Base-by-base conservation (phyloP, 208 protist species). In the Leishmania mexicana region DNA sequence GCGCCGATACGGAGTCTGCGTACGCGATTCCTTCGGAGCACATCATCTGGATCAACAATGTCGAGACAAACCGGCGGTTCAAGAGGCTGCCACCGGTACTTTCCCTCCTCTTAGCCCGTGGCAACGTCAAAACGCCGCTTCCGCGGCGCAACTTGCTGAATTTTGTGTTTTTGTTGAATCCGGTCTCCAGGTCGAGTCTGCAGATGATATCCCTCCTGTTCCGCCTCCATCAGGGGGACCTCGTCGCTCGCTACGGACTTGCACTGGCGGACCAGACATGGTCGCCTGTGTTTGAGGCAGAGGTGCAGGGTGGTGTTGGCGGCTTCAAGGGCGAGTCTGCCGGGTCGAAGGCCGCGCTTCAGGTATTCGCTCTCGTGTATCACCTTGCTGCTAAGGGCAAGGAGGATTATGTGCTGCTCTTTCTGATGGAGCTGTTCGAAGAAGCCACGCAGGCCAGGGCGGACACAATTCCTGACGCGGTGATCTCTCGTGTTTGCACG, bases 41-140 rank as follows among this genome's bases (percentile, higher is more conserved):
- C 75, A 54, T 87, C 47, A 79, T 64, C 11, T 91, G 85, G 85
- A 51, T 91, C 31, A 89, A 88, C 73, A 58, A 89, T 24, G 62
- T 91, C 3, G 88, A 91, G 80, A 83, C 73, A 42, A 77, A 84
- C n/a, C n/a, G 45, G n/a, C 64, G 31, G 13, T 71, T 86, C 1
- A 74, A 83, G 8, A 28, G 54, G 31, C 73, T 88, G 40, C 42
- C 87, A 70, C 38, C 49, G 45, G 6, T 72, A n/a, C 76, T 88
- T 15, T 77, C 62, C 42, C 67, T 49, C 60, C 57, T 85, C 57
- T 75, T 57, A 51, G 75, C 75, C 3, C 40, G 31, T n/a, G 42
- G 11, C n/a, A 38, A 62, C 54, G 75, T 35, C 73, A 64, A 17
- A 49, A 85, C 31, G 57, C 84, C 65, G 17, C 65, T 60, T 81